phyloP scores from a whole-genome alignment of 202 grass and related monocot genomes.

The Digitaria exilis region DNA sequence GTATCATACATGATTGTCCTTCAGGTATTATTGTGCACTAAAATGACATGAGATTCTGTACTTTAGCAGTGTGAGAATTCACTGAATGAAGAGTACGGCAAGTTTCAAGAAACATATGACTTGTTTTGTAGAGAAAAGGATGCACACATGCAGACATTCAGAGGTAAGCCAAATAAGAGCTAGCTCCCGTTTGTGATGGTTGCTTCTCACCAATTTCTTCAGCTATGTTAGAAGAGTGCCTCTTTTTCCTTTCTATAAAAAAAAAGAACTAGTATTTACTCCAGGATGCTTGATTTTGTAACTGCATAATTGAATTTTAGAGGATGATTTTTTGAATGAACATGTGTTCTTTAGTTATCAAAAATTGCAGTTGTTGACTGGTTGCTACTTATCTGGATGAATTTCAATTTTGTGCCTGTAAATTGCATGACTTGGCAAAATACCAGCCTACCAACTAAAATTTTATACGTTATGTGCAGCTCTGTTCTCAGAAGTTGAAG shows the following conservation, averaged over 20 bases:
- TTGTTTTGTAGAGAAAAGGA: constrained; percentile 77
- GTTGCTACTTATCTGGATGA: not conserved
- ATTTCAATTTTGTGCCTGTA: not conserved
- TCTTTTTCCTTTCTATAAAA: not conserved
- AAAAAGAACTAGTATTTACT: not conserved
- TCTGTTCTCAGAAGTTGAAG: constrained; percentile 72
- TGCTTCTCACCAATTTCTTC: not conserved
- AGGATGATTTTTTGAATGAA: not conserved
- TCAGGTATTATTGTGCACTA: not conserved
- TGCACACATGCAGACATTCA: constrained; percentile 65
- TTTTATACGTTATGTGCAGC: constrained; percentile 53
- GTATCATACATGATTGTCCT: constrained; percentile 27
- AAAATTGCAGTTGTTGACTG: not conserved
- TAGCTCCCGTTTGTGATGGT: not conserved
- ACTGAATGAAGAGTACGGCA: constrained; percentile 73
- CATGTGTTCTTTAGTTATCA: not conserved
- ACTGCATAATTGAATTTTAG: not conserved
- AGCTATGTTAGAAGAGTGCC: not conserved
- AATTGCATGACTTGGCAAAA: constrained; percentile 1
- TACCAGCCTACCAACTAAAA: constrained; percentile 8
- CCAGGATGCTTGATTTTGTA: not conserved
- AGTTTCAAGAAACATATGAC: constrained; percentile 79
- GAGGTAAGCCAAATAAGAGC: constrained; percentile 56
- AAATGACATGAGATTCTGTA: constrained; percentile 30
- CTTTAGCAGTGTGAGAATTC: constrained; percentile 73